A percentile compares a stretch with the other conserved stretches of the same genome.
phyloP scores from a whole-genome alignment of 495 filamentous ascomycete genomes.

The Aspergillus carlsbadensis region DNA sequence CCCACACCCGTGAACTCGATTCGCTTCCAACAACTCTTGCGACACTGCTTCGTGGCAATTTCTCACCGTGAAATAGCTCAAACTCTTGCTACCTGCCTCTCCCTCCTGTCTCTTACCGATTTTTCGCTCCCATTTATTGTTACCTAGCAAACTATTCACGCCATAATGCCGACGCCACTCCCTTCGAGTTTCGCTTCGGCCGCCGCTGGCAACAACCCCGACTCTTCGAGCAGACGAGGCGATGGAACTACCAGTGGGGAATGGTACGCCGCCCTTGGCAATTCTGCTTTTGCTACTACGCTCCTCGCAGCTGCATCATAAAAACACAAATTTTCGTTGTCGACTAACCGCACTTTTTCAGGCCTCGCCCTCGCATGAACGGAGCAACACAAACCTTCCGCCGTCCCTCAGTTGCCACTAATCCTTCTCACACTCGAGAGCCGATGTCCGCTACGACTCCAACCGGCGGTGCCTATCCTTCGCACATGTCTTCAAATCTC shows the following conservation, averaged over 20 bases:
- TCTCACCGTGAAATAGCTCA: slow-evolving; percentile 2
- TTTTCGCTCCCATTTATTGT: slow-evolving; percentile 9
- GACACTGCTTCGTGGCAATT: neutral
- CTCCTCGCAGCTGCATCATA: neutral
- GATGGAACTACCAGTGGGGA: slow-evolving; percentile 56
- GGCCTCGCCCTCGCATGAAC: slow-evolving; percentile 69
- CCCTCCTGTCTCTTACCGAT: slow-evolving; percentile 3
- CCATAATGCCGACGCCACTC: slow-evolving; percentile 71
- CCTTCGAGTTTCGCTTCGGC: slow-evolving; percentile 83
- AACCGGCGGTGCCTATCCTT: slow-evolving; percentile 57
- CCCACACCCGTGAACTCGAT: neutral
- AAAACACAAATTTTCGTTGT: neutral
- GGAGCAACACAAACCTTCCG: slow-evolving; percentile 85
- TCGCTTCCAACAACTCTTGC: neutral
- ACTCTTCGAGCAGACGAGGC: slow-evolving; percentile 51
- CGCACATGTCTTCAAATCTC: slow-evolving; percentile 55
- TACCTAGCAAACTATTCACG: slow-evolving; percentile 12
- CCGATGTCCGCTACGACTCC: slow-evolving; percentile 49
- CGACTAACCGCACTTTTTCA: slow-evolving; percentile 32
- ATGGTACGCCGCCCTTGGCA: slow-evolving; percentile 44
- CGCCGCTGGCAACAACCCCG: slow-evolving; percentile 69
- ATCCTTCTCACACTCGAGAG: slow-evolving; percentile 51
- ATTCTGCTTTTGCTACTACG: slow-evolving; percentile 7
- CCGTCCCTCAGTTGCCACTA: slow-evolving; percentile 71
- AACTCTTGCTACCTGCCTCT: slow-evolving; percentile 5